Base-by-base conservation (phyloP, 163 green algal genomes). In the Chlamydomonas reinhardtii region DNA sequence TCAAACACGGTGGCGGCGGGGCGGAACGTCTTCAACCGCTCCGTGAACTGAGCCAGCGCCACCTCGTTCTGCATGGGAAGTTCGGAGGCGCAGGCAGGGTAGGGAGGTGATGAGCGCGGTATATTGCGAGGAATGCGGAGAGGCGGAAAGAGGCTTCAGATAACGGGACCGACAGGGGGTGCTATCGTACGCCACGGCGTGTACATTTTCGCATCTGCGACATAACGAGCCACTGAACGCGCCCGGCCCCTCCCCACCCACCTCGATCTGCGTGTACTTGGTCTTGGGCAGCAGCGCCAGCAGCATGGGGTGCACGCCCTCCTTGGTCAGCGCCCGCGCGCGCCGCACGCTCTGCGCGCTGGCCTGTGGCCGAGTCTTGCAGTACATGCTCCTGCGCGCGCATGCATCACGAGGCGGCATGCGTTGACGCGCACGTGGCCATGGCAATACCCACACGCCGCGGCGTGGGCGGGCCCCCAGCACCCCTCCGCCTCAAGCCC, bases 1-100 rank as follows among this genome's bases (percentile, higher is more conserved):
- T 99, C 96, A 34, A 99, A 90, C 39, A 99, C 96, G 2, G 96
- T 99, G 25, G 94, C 91, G 19, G 94, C 84, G 25, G 96, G 96
- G 12, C 96, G 91, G 91, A 97, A 99, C 29, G 74, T 82, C 19
- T 90, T 91, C 32, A 98, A 91, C 68, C 88, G 80, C 15, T 86
- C 77, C 0, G 95, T 94, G 69, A 98, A 97, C 43, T 94, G 71
- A 19, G 94, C 94, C 78, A 97, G 79, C 4, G 77, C 86, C 16
- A 84, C 91, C 92, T 96, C 91, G 39, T 90, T 84, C 80, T 91
- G 84, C 48, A 24, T 31, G 2, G 11, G 74, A 12, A 69, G 37
- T 12, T n/a, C 71, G 39, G 12, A 17, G 48, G 66, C 32, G 25
- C 11, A 24, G 37, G 6, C 1, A 19, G 78, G 24, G 37, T n/a